Conservation (phyloP, 805 yeast species). For the Zygosaccharomyces bailii region DNA sequence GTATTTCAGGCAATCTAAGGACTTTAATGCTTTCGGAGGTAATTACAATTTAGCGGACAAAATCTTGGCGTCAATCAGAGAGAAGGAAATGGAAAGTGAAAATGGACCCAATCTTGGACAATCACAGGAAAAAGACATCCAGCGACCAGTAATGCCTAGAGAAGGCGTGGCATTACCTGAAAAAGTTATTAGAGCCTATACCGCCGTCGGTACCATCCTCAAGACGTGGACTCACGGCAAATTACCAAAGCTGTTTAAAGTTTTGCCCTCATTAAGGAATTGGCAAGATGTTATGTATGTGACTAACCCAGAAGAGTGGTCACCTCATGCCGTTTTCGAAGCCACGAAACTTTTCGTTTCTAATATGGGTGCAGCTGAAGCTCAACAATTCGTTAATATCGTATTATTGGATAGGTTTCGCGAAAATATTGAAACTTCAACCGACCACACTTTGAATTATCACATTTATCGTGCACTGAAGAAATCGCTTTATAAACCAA, state of each 20-base stretch:
- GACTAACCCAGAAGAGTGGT: slow-evolving; percentile 90
- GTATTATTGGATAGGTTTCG: slow-evolving; percentile 72
- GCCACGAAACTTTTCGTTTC: slow-evolving; percentile 94
- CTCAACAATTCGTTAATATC: slow-evolving; percentile 72
- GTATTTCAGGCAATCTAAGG: slow-evolving; percentile 51
- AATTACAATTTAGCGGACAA: slow-evolving; percentile 82
- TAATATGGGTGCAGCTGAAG: slow-evolving; percentile 79
- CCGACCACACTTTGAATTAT: slow-evolving; percentile 78
- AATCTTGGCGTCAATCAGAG: slow-evolving; percentile 84
- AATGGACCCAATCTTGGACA: slow-evolving; percentile 17
- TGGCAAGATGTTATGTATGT: slow-evolving; percentile 96
- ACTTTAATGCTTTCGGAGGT: slow-evolving; percentile 39
- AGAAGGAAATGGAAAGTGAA: slow-evolving; percentile 49
- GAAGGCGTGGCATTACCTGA: slow-evolving; percentile 91
- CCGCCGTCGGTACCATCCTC: slow-evolving; percentile 82
- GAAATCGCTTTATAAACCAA: slow-evolving; percentile 92
- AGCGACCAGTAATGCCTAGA: slow-evolving; percentile 41
- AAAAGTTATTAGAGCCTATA: slow-evolving; percentile 91
- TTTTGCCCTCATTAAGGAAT: slow-evolving; percentile 84
- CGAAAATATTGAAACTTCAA: slow-evolving; percentile 64
- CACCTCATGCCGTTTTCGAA: slow-evolving; percentile 90
- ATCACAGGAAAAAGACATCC: slow-evolving; percentile 17
- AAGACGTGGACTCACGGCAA: slow-evolving; percentile 93
- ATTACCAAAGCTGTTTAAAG: slow-evolving; percentile 93
- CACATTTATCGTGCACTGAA: slow-evolving; percentile 90